phyloP scores from a whole-genome alignment of 163 green algal species.

The Volvox carteri region DNA sequence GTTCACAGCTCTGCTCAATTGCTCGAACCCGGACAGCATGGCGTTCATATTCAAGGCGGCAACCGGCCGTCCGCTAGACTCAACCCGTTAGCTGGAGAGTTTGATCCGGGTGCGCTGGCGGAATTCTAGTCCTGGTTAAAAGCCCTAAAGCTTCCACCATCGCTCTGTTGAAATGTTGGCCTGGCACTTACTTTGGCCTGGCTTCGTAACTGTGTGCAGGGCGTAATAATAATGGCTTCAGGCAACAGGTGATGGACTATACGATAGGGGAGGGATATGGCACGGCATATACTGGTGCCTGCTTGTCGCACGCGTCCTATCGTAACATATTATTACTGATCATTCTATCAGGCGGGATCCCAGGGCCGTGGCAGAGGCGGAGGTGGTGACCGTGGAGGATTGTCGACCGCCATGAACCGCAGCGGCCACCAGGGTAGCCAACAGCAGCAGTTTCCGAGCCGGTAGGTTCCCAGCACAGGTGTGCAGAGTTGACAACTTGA shows the following conservation, averaged over 20 bases:
- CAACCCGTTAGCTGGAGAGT: slow-evolving; percentile 34
- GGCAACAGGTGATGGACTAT: neutral
- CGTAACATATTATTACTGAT: no score
- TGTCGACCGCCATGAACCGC: slow-evolving; percentile 30
- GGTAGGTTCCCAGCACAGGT: no score
- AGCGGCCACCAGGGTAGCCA: neutral
- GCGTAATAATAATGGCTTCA: slow-evolving; percentile 1
- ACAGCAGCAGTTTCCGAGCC: neutral
- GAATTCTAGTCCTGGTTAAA: neutral
- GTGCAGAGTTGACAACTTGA: no score
- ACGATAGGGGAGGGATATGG: no score
- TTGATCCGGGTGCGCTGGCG: slow-evolving; percentile 18
- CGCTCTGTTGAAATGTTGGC: no score
- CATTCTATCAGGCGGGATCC: neutral
- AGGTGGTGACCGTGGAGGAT: slow-evolving; percentile 15
- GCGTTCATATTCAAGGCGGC: slow-evolving; percentile 23
- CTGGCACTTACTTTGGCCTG: no score
- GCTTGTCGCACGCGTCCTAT: no score
- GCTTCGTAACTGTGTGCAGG: no score
- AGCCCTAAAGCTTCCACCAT: slow-evolving; percentile 21
- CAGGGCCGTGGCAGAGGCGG: slow-evolving; percentile 13
- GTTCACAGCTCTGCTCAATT: neutral
- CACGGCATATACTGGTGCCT: no score
- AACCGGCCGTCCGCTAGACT: slow-evolving; percentile 5
- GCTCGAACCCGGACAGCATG: slow-evolving; percentile 5